phyloP scores from a whole-genome alignment of 1,284 basidiomycete genomes.

The Leccinum laetum region DNA sequence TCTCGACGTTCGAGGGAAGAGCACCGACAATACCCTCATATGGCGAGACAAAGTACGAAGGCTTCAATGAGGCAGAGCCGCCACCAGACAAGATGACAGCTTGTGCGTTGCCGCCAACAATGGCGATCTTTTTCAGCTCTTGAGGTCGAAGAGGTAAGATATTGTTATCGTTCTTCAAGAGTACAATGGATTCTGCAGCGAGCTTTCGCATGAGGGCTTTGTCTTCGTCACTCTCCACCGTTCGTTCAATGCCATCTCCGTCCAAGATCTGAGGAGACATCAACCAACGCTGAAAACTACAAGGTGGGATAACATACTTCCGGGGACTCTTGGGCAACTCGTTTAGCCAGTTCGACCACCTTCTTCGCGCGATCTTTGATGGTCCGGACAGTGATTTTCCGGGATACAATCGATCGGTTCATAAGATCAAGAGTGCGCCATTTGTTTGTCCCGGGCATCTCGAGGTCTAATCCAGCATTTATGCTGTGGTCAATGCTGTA shows the following conservation, averaged over 20 bases:
- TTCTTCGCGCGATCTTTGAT: conserved; percentile 68
- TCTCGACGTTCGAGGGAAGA: conserved; percentile 43
- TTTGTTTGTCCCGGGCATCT: conserved; percentile 76
- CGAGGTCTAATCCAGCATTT: conserved; percentile 78
- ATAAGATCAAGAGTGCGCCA: conserved; percentile 69
- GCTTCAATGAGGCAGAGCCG: conserved; percentile 71
- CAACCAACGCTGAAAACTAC: neutral
- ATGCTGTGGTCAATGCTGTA: conserved; percentile 67
- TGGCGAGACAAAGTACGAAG: conserved; percentile 72
- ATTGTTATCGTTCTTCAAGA: conserved; percentile 68
- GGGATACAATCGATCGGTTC: conserved; percentile 58
- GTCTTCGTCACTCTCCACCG: conserved; percentile 58
- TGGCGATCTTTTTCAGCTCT: conserved; percentile 63
- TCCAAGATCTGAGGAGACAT: conserved; percentile 51
- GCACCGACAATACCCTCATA: conserved; percentile 65
- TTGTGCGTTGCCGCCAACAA: conserved; percentile 79
- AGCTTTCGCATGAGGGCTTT: conserved; percentile 62
- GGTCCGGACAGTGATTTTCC: conserved; percentile 65
- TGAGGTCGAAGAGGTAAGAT: conserved; percentile 60
- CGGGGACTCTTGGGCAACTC: conserved; percentile 59
- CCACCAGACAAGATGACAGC: conserved; percentile 70
- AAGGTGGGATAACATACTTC: conserved; percentile 40
- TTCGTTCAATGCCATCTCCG: conserved; percentile 64
- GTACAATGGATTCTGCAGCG: conserved; percentile 67
- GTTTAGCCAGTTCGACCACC: conserved; percentile 66